Conservation (phyloP, 208 protist species). For the Naegleria lovaniensis region DNA sequence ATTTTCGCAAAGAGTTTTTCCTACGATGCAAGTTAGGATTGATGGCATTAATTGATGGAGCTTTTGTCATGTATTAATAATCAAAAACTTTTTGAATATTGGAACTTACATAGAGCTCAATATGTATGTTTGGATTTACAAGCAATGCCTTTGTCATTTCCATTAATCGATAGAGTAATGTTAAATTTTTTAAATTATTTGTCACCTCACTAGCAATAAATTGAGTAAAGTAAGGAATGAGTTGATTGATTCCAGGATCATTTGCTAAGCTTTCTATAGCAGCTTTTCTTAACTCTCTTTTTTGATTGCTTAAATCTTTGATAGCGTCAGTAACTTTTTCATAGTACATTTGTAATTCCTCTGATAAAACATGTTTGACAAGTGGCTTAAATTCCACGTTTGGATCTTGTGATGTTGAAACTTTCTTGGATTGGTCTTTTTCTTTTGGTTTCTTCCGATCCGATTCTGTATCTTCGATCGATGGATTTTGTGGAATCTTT, state of each 20-base stretch:
- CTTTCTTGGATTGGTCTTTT: neutral
- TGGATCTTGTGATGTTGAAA: neutral
- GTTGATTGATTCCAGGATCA: conserved; percentile 4
- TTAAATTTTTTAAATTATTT: conserved; percentile 9
- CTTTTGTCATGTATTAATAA: neutral
- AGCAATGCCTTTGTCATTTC: neutral
- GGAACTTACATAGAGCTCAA: conserved; percentile 19
- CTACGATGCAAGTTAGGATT: conserved; percentile 18
- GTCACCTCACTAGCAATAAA: neutral
- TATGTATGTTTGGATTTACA: neutral
- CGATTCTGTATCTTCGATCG: neutral
- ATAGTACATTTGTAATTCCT: conserved; percentile 22
- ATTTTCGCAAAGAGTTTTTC: conserved; percentile 12
- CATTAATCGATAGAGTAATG: neutral
- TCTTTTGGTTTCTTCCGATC: neutral
- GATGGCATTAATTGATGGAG: conserved; percentile 19
- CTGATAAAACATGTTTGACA: conserved; percentile 18
- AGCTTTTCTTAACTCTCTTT: neutral
- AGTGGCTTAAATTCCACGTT: conserved; percentile 10
- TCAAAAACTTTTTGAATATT: neutral
- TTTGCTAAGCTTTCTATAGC: neutral
- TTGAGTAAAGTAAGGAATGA: conserved; percentile 23
- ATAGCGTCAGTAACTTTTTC: conserved; percentile 19
- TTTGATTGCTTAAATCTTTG: neutral
- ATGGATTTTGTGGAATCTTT: conserved; percentile 23